These are phyloP conservation scores for Eragrostis nindensis DNA, from an alignment of 176 grass and related monocot species.

Conservation along the genomic window DNA sequence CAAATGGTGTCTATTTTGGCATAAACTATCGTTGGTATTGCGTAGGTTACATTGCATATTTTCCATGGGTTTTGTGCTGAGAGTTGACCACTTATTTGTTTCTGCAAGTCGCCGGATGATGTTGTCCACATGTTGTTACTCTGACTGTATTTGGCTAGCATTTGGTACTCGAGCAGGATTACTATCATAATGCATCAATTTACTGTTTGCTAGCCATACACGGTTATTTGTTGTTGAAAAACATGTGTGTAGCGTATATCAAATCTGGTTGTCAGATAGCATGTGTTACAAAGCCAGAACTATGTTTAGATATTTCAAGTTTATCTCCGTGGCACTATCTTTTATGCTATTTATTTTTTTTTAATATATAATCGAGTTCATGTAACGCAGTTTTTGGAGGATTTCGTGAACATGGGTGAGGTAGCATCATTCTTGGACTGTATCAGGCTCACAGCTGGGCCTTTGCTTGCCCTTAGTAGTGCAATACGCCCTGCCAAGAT, in stretches of 20 bases:
- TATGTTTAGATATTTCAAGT: slow-evolving; percentile 15
- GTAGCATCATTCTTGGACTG: slow-evolving; percentile 87
- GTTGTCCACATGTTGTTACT: too few species aligned
- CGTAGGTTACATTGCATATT: too few species aligned
- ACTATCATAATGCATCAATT: neutral
- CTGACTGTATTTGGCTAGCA: too few species aligned
- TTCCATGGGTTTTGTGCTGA: too few species aligned
- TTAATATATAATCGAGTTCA: slow-evolving; percentile 21
- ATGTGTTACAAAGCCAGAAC: neutral
- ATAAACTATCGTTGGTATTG: too few species aligned
- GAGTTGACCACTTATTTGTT: too few species aligned
- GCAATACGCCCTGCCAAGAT: slow-evolving; percentile 80
- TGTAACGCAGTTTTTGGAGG: slow-evolving; percentile 84
- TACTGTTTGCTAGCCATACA: neutral
- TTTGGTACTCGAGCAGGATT: too few species aligned
- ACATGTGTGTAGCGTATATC: neutral
- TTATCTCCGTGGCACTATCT: neutral
- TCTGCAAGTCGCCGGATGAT: too few species aligned
- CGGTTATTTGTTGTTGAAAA: slow-evolving; percentile 8
- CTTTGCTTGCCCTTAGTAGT: slow-evolving; percentile 77
- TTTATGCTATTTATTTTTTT: slow-evolving; percentile 12
- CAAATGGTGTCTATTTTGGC: slow-evolving; percentile 1
- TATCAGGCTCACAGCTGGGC: slow-evolving; percentile 84
- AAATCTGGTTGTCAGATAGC: slow-evolving; percentile 9
- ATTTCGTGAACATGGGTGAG: slow-evolving; percentile 90